Evolutionary conservation across 192 early-diverging fungal genomes (phyloP).

Genomic region (Thoreauomyces humboldtii): DNA sequence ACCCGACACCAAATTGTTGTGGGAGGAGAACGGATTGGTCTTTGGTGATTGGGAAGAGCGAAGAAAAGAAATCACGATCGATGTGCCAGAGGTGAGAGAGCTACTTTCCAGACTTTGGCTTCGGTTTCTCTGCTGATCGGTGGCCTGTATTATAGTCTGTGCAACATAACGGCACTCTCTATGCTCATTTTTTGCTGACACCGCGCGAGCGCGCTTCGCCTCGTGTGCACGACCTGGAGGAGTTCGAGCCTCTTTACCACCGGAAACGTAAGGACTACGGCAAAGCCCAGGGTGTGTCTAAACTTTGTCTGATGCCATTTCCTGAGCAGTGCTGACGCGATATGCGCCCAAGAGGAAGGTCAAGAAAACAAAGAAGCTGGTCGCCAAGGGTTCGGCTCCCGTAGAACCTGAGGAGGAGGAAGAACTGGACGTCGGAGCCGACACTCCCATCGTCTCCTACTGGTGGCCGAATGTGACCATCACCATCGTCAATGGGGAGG

Average conservation of each 20-base stretch:
- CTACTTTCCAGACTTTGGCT: background rate
- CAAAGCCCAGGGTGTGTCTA: too few relatives aligned
- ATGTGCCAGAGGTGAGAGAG: constrained; percentile 22
- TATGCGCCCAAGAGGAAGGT: constrained; percentile 45
- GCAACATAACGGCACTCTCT: constrained; percentile 49
- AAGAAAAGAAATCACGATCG: constrained; percentile 30
- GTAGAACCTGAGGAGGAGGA: background rate
- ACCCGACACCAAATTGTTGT: constrained; percentile 29
- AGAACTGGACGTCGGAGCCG: constrained; percentile 1
- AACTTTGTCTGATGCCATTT: background rate
- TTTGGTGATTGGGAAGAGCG: constrained; percentile 38
- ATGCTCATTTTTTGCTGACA: constrained; percentile 47
- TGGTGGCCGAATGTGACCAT: constrained; percentile 80
- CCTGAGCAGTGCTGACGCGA: constrained; percentile 34
- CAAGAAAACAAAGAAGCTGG: constrained; percentile 41
- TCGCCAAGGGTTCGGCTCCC: constrained; percentile 20
- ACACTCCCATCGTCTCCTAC: constrained; percentile 58
- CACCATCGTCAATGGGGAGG: constrained; percentile 49
- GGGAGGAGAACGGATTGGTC: constrained; percentile 35
- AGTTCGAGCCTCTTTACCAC: constrained; percentile 25
- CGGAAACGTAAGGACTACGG: constrained; percentile 33
- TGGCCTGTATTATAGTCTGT: constrained; percentile 22
- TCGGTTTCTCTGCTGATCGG: background rate
- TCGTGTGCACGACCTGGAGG: background rate
- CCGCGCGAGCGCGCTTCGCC: background rate